Evolutionary conservation across 1,139 yeast genomes (phyloP).

Genomic region (Hanseniaspora gamundiae): DNA sequence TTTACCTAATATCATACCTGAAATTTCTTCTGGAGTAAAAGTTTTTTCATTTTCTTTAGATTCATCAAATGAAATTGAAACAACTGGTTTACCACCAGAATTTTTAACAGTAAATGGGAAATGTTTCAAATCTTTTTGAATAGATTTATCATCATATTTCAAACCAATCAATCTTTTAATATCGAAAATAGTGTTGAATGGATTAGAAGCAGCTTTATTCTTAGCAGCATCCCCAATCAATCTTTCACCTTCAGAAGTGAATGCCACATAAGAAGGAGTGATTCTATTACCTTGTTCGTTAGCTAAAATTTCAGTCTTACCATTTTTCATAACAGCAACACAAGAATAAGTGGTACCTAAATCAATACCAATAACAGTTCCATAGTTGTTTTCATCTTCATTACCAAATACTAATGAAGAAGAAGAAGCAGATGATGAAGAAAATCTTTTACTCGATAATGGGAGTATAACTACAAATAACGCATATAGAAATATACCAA

Average conservation of each 20-base stretch:
- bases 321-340: conserved; percentile 88
- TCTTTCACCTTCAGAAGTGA: conserved; percentile 64
- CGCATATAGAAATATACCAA: conserved; percentile 32
- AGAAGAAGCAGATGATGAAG: conserved; percentile 22
- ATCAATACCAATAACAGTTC: conserved; percentile 65
- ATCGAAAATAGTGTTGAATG: conserved; percentile 69
- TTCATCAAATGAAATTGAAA: conserved; percentile 57
- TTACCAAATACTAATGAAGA: conserved; percentile 22
- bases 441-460: conserved; percentile 26
- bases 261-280: conserved; percentile 84
- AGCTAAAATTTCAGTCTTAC: conserved; percentile 84
- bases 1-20: conserved; percentile 83
- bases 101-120: conserved; percentile 62
- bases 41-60: conserved; percentile 13
- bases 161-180: conserved; percentile 81
- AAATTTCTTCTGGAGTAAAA: conserved; percentile 82
- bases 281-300: conserved; percentile 95
- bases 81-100: conserved; percentile 70
- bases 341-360: conserved; percentile 88
- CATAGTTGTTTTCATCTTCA: conserved; percentile 47
- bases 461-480: conserved; percentile 49
- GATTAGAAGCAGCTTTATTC: conserved; percentile 82
- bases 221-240: conserved; percentile 92
- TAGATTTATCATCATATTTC: conserved; percentile 59
- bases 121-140: conserved; percentile 73